Evolutionary conservation across 1,139 yeast genomes (phyloP).

Genomic region (Meyerozyma carpophila): DNA sequence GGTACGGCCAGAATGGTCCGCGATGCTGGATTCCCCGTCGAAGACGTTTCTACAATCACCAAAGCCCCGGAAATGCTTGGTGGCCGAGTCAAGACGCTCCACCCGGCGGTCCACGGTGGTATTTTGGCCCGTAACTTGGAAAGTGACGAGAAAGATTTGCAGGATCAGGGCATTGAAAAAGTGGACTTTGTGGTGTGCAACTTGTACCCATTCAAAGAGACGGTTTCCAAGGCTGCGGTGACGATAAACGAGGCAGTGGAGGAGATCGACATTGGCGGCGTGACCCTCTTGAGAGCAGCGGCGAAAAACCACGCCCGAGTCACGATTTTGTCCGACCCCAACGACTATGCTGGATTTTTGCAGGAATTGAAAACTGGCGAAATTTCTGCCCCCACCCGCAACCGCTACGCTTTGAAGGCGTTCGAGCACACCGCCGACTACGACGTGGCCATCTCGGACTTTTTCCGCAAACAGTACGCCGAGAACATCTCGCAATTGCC

Average conservation of each 20-base stretch:
- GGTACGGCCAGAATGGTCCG: conserved; percentile 93
- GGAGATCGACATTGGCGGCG: conserved; percentile 98
- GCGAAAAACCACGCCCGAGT: conserved; percentile 98
- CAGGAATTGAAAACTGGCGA: conserved; percentile 73
- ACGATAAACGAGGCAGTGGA: conserved; percentile 97
- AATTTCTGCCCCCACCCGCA: conserved; percentile 68
- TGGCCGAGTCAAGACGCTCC: conserved; percentile 96
- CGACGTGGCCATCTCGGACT: conserved; percentile 92
- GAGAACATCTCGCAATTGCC: conserved; percentile 88
- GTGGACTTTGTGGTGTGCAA: conserved; percentile 86
- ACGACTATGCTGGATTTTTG: conserved; percentile 81
- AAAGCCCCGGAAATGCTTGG: conserved; percentile 99
- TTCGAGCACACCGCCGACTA: conserved; percentile 98
- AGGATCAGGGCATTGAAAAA: conserved; percentile 40
- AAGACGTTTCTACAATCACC: conserved; percentile 89
- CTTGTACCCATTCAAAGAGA: conserved; percentile 73
- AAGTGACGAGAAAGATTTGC: conserved; percentile 72
- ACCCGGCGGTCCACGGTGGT: conserved; percentile 99
- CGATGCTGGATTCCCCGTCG: conserved; percentile 97
- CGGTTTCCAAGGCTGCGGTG: conserved; percentile 57
- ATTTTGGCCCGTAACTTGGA: conserved; percentile 91
- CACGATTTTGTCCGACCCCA: conserved; percentile 89
- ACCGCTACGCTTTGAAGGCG: conserved; percentile 88
- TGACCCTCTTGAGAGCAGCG: conserved; percentile 93
- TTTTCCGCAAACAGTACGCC: conserved; percentile 94